Conservation (phyloP, 2,329 filamentous ascomycete genomes). For the Aphanoascus verrucosus region DNA sequence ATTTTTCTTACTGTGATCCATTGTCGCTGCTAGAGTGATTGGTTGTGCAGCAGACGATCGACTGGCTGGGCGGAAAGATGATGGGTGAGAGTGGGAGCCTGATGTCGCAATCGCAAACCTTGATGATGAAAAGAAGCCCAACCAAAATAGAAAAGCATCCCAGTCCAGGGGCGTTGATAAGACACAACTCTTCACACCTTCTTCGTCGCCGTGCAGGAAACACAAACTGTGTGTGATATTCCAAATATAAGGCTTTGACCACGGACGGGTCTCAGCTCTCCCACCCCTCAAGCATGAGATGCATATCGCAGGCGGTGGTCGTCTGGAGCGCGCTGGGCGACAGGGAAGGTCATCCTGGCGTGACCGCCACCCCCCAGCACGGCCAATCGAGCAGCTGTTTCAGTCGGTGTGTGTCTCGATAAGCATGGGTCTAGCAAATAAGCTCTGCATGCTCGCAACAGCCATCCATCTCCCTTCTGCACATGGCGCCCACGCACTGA, state of each 20-base stretch:
- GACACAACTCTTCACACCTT: not conserved
- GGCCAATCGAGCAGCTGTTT: not conserved
- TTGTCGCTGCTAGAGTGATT: not conserved
- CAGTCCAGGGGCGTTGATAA: not conserved
- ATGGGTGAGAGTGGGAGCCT: slow-evolving; percentile 9
- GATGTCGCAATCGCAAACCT: slow-evolving; percentile 12
- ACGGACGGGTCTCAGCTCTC: slow-evolving; percentile 1
- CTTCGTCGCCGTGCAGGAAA: not conserved
- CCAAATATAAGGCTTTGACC: slow-evolving; percentile 2
- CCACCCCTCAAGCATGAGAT: not conserved
- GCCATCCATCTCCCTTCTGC: not conserved
- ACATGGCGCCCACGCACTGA: slow-evolving; percentile 8
- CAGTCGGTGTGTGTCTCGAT: slow-evolving; percentile 3
- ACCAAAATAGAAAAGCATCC: slow-evolving; percentile 1
- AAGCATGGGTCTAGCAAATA: slow-evolving; percentile 2
- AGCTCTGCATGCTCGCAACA: not conserved
- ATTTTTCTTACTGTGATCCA: not conserved
- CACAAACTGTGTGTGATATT: not conserved
- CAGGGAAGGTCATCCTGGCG: not conserved
- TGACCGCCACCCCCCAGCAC: not conserved
- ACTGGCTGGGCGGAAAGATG: slow-evolving; percentile 1
- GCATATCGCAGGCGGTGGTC: not conserved
- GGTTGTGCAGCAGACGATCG: not conserved
- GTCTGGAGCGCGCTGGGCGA: not conserved
- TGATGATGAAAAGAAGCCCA: not conserved